These are phyloP conservation scores for Lumnitzera littorea DNA, from an alignment of 345 rosid genomes.

Conservation along the genomic window DNA sequence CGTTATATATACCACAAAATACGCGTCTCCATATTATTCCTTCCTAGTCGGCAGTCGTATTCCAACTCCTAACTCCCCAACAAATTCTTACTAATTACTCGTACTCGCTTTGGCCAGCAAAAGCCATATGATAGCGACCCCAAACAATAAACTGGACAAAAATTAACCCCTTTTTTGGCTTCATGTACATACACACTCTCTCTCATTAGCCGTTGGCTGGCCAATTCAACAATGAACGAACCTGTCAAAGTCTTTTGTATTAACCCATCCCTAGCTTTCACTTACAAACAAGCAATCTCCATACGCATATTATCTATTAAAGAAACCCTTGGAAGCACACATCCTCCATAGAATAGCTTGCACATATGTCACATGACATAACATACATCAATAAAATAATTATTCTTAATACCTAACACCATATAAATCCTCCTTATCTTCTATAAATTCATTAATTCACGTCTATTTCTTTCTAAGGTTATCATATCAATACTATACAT, in stretches of 20 bases:
- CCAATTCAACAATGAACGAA: slow-evolving; percentile 20
- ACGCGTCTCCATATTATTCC: not conserved
- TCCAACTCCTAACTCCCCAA: slow-evolving; percentile 14
- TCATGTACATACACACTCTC: not conserved
- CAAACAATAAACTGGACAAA: too few relatives aligned
- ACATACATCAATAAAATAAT: too few relatives aligned
- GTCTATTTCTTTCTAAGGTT: too few relatives aligned
- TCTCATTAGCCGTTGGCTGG: slow-evolving; percentile 30
- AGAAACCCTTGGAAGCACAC: too few relatives aligned
- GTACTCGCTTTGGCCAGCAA: slow-evolving; percentile 12
- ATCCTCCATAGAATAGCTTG: too few relatives aligned
- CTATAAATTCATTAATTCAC: too few relatives aligned
- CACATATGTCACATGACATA: too few relatives aligned
- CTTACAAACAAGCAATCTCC: slow-evolving; percentile 3
- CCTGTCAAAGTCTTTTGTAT: slow-evolving; percentile 7
- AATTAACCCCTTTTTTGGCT: not conserved
- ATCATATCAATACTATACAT: not conserved
- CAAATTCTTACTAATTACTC: slow-evolving; percentile 4
- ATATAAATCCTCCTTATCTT: too few relatives aligned
- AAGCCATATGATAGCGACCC: not conserved
- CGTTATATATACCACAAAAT: not conserved
- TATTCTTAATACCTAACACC: too few relatives aligned
- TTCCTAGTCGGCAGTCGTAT: slow-evolving; percentile 5
- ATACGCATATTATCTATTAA: not conserved
- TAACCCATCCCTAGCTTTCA: slow-evolving; percentile 9